Base-by-base conservation (phyloP, 331 rosid species). In the Quercus tomentella region DNA sequence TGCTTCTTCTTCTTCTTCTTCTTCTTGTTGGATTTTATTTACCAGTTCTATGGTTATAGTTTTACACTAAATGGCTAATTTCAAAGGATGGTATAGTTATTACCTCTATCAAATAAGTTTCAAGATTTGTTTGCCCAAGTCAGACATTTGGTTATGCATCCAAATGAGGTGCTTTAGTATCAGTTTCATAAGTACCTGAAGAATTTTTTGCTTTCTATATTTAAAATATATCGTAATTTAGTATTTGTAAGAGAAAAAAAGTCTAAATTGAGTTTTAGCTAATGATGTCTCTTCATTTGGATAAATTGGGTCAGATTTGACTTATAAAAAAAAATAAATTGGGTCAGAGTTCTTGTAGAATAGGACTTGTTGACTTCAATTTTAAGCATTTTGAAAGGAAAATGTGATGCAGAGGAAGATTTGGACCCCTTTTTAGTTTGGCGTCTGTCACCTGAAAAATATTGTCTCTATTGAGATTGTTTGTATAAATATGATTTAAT, bases 1-100 rank as follows among this genome's bases (percentile, higher is more conserved):
- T 69, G 28, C 72, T 60, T n/a, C 60, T 70, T 67, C 37, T 76
- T 51, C 60, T 70, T 67, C 37, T 76, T 51, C 49, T 74, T 25
- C 63, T 51, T 79, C 30, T 56, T 35, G 31, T 61, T 75, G 49
- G 33, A 76, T 49, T 4, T 35, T 70, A 76, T 54, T 77, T 28
- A 65, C 45, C 28, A 31, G 26, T 67, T 67, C 72, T 20, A n/a
- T 4, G 26, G 16, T 33, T 67, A 67, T 31, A 67, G 26, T 26
- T 67, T 11, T 67, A 31, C 10, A 22, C 26, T 33, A 67, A 23
- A 67, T 20, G 45, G 49, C 52, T 33, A 33, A 33, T 67, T 67
- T 20, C 16, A 31, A 33, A 67, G 72, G 23, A 66, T 33, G 72
- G 35, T 31, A 66, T 63, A 16, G 4, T 65, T 65, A 21, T 26